Conservation (phyloP, 2,329 filamentous ascomycete genomes). For the Ophiosphaerella narmari region DNA sequence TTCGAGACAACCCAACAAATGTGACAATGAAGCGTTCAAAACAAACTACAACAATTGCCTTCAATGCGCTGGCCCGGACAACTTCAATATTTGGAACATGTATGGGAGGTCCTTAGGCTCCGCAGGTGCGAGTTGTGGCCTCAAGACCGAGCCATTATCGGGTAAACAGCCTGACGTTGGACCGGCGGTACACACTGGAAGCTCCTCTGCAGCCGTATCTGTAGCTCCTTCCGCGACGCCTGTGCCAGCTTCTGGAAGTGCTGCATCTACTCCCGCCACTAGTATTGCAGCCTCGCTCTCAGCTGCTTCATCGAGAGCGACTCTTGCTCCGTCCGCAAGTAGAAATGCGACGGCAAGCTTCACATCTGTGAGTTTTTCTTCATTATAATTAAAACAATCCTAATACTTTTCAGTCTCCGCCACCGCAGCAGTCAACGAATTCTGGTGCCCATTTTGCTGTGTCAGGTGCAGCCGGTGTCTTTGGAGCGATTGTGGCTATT, state of each 20-base stretch:
- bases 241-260: constrained; percentile 1
- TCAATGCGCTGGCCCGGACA: constrained; percentile 49
- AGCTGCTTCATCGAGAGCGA: constrained; percentile 1
- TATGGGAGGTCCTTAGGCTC: constrained; percentile 47
- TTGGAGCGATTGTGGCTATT: constrained; percentile 23
- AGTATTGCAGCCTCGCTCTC: neutral
- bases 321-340: constrained; percentile 1
- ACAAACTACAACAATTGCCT: constrained; percentile 52
- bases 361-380: constrained; percentile 14
- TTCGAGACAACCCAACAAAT: constrained; percentile 44
- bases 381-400: neutral
- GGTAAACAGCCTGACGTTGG: constrained; percentile 27
- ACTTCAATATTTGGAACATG: constrained; percentile 52
- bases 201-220: constrained; percentile 9
- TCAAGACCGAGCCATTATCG: constrained; percentile 21
- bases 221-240: constrained; percentile 8
- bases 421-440: constrained; percentile 19
- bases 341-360: constrained; percentile 19
- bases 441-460: constrained; percentile 13
- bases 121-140: constrained; percentile 31
- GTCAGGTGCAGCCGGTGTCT: constrained; percentile 8
- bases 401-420: constrained; percentile 10
- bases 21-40: constrained; percentile 48
- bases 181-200: constrained; percentile 11
- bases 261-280: constrained; percentile 3